Conservation (phyloP, 139 green algal genomes). For the Picochlorum sp. region DNA sequence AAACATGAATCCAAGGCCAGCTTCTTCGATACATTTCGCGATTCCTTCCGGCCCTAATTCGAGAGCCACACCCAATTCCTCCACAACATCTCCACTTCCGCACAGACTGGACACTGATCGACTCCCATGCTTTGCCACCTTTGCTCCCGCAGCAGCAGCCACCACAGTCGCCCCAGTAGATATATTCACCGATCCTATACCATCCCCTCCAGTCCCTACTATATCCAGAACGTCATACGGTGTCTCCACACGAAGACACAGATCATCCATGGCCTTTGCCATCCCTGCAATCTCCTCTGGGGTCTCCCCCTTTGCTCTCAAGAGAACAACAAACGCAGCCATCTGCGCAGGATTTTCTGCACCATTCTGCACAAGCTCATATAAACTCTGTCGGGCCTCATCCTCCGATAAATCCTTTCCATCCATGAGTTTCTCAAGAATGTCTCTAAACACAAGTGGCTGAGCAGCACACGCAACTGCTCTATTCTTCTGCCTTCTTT, state of each 20-base stretch:
- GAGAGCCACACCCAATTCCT: slow-evolving; percentile 82
- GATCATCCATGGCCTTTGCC: slow-evolving; percentile 69
- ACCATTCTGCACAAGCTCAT: slow-evolving; percentile 50
- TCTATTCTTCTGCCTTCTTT: too few species aligned
- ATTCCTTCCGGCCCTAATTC: slow-evolving; percentile 83
- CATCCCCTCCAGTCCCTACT: slow-evolving; percentile 95
- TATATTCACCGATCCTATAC: slow-evolving; percentile 98
- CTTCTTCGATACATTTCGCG: slow-evolving; percentile 67
- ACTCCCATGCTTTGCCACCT: slow-evolving; percentile 96
- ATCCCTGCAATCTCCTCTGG: slow-evolving; percentile 86
- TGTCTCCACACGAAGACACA: slow-evolving; percentile 51
- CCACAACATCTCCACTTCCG: slow-evolving; percentile 87
- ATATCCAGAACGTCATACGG: slow-evolving; percentile 79
- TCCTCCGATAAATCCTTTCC: slow-evolving; percentile 54
- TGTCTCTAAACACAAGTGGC: slow-evolving; percentile 23
- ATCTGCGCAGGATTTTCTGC: slow-evolving; percentile 70
- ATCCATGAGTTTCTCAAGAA: slow-evolving; percentile 63
- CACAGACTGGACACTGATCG: slow-evolving; percentile 89
- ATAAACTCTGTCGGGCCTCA: slow-evolving; percentile 25
- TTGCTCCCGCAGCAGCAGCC: slow-evolving; percentile 85
- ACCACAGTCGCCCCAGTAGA: slow-evolving; percentile 90
- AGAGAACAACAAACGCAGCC: slow-evolving; percentile 87
- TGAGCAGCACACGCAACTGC: background rate
- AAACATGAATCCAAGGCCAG: slow-evolving; percentile 95
- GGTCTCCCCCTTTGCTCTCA: slow-evolving; percentile 96